phyloP scores from a whole-genome alignment of 2,329 filamentous ascomycete species.

The Phyllosticta citribraziliensis region DNA sequence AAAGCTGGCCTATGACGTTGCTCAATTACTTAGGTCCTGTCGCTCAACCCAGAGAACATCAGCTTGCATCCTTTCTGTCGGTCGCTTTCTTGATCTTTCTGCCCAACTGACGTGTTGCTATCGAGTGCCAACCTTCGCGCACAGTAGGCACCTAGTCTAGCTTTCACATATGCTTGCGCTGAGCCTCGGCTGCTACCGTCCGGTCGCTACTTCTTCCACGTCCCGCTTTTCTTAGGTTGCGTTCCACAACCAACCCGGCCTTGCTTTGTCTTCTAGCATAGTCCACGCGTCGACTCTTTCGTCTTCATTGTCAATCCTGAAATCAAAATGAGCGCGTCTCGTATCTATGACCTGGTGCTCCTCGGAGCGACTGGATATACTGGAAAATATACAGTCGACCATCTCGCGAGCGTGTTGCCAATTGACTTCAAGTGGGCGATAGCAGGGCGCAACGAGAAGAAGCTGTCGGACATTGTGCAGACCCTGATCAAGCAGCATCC shows the following conservation, averaged over 20 bases:
- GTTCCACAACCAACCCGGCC: not conserved
- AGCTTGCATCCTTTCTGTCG: not conserved
- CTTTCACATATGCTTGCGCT: not conserved
- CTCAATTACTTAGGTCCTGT: not conserved
- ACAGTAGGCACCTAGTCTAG: not conserved
- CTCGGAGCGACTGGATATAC: slow-evolving; percentile 74
- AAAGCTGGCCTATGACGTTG: not conserved
- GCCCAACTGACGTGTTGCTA: not conserved
- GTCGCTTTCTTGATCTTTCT: not conserved
- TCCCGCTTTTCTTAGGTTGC: not conserved
- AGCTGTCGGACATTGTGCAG: slow-evolving; percentile 59
- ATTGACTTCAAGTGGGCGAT: slow-evolving; percentile 80
- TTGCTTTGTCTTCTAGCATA: not conserved
- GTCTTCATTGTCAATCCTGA: not conserved
- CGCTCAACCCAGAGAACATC: too few relatives aligned
- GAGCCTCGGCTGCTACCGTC: not conserved
- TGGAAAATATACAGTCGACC: slow-evolving; percentile 64
- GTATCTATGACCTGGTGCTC: slow-evolving; percentile 55
- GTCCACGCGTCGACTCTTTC: not conserved
- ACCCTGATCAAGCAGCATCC: slow-evolving; percentile 58
- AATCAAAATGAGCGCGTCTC: slow-evolving; percentile 12
- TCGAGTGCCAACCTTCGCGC: not conserved
- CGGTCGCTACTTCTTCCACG: not conserved
- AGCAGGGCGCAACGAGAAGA: slow-evolving; percentile 68
- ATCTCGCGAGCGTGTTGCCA: slow-evolving; percentile 61